Evolutionary conservation across 1,284 basidiomycete species (phyloP), one percentile per base, ranked within the genome.

Genomic region (Rhodotorula sp.): DNA sequence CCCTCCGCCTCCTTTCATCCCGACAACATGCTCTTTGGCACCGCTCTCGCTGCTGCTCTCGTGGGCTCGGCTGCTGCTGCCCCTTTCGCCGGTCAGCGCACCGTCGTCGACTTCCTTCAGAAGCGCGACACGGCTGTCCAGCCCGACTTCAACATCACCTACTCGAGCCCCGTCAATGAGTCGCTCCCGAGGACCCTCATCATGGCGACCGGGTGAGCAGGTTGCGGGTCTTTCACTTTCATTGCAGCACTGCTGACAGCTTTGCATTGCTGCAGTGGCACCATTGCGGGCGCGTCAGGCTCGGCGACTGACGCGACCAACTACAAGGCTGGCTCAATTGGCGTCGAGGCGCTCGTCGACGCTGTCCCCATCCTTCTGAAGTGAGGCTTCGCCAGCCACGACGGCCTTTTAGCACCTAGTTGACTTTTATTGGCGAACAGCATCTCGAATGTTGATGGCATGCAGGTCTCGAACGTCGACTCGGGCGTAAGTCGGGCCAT

Each of bases 331-430:
- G 70, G 70, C 10, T 62, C 58, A 1, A 60, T 72, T 16, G 66
- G 70, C 19, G 45, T 72, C 50, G 66, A 34, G 0, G 60, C 46
- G 4, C 64, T 72, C 54, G 66, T 72, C 27, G 34, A 65, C 70
- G 79, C 79, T 27, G 79, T 80, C 1, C 78, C 79, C 2, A 73
- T 77, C 25, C 56, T 80, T 2, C 58, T 79, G 23, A 75, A 75
- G 44, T 67, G 13, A 9, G 64, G 44, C 48, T 34, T 48, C 17
- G 25, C n/a, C 46, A 27, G 27, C 7, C 48, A 19, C 34, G 42
- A 19, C 34, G 34, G 34, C 34, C 34, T 3, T 34, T 34, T 34
- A 34, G 34, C 34, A 34, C 34, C 34, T 34, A 34, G 34, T 34
- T 34, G 34, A 34, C 34, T 34, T 23, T 5, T 5, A 0, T n/a